Conservation (phyloP, 2,329 filamentous ascomycete genomes). For the Pseudogymnoascus sp. region DNA sequence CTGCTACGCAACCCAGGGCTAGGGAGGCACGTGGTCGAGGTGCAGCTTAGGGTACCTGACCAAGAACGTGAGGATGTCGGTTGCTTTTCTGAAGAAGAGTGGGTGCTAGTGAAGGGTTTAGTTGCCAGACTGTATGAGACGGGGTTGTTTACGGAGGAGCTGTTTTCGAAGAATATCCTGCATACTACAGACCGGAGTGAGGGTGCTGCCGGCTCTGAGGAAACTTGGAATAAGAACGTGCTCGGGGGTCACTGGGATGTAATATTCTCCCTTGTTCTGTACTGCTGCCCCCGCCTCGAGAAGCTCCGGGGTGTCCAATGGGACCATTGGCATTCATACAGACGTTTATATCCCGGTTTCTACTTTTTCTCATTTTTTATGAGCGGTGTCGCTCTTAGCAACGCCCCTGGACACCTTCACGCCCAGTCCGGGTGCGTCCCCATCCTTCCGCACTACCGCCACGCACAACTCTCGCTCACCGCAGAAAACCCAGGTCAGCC, state of each 20-base stretch:
- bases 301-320: background rate
- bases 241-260: background rate
- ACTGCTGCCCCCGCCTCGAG: background rate
- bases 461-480: background rate
- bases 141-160: background rate
- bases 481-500: background rate
- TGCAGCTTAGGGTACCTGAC: background rate
- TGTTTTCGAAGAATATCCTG: background rate
- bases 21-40: background rate
- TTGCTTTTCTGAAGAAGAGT: background rate
- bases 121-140: background rate
- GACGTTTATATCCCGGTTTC: background rate
- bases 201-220: background rate
- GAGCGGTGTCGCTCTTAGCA: background rate
- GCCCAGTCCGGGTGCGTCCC: background rate
- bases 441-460: background rate
- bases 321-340: background rate
- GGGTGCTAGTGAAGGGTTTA: background rate
- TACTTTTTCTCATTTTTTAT: background rate
- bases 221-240: background rate
- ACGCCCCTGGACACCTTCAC: background rate
- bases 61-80: background rate
- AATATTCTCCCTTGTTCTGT: background rate
- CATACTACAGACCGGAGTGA: background rate
- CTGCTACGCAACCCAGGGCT: background rate